Evolutionary conservation across 2,329 filamentous ascomycete genomes (phyloP), one percentile per base, ranked within the genome.

Genomic region (Nigrograna mackinnonii): DNA sequence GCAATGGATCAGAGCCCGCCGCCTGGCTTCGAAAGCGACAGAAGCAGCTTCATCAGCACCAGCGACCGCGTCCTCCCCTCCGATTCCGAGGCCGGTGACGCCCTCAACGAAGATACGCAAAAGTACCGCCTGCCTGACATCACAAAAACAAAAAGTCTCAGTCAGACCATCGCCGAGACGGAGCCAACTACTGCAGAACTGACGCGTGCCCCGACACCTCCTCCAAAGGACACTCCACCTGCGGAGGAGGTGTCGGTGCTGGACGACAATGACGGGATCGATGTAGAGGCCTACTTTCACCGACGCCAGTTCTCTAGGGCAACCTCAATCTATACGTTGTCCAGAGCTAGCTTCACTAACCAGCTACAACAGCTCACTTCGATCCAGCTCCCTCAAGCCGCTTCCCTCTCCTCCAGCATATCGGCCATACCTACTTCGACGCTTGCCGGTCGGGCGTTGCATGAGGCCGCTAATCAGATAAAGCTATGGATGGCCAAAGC

Each of bases 401-500:
- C 86, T 32, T 86, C 89, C 0, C 78, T 99, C 17, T 89, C 90
- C 20, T 87, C 84, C 50, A 89, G 86, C 60, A 91, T 99, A 36
- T 83, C 85, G 6, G 85, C 89, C 13, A 94, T 97, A 35, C 84
- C 90, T 7, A 94, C 88, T 0, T 90, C 91, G 3, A 84, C 88
- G 45, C 82, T 85, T n/a, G 94, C 92, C 19, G 84, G 90, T 7
- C 87, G 83, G 46, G 90, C 91, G 0, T 78, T 97, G 41, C 86
- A 89, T 52, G 87, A 89, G 54, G 90, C 92, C 9, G 90, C 91
- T 4, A 89, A 95, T 48, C 91, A 97, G 68, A 97, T 99, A 53
- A 82, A 87, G 50, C 86, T 87, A 59, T 99, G 94, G 94, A 96
- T 96, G 62, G 81, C 82, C 50, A 96, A 96, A 67, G 92, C 92